Conservation (phyloP, 768 basidiomycete species). For the Serendipita sp. region DNA sequence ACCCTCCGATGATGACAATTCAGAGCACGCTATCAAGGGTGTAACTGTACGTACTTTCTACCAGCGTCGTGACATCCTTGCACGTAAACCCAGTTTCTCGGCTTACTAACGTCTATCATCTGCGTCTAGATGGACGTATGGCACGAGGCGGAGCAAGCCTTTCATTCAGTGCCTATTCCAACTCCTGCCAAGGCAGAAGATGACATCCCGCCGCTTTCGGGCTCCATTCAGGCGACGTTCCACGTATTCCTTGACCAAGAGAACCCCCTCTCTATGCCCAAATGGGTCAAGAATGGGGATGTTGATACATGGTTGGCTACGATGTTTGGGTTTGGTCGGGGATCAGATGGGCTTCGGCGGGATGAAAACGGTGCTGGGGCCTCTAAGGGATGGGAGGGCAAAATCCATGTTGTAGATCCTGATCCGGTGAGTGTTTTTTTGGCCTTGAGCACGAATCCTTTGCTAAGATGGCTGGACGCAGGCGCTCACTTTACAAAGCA, state of each 20-base stretch:
- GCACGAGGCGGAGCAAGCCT: conserved; percentile 28
- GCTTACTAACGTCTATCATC: neutral
- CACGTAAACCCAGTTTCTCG: neutral
- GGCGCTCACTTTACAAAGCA: conserved; percentile 84
- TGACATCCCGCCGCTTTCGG: neutral
- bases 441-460: conserved; percentile 6
- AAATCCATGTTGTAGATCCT: conserved; percentile 81
- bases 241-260: conserved; percentile 69
- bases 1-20: conserved; percentile 10
- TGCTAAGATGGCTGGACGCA: conserved; percentile 18
- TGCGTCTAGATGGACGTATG: conserved; percentile 52
- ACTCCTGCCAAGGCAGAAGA: neutral
- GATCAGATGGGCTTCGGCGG: conserved; percentile 19
- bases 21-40: conserved; percentile 45
- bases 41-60: conserved; percentile 42
- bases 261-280: conserved; percentile 83
- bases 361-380: conserved; percentile 34
- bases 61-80: conserved; percentile 6
- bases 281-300: conserved; percentile 92
- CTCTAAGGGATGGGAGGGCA: conserved; percentile 77
- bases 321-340: conserved; percentile 42
- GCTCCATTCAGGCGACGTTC: conserved; percentile 33
- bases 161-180: neutral
- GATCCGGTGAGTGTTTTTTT: conserved; percentile 56
- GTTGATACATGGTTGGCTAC: conserved; percentile 85